A percentile compares a stretch with the other conserved stretches of the same genome.
phyloP scores from a whole-genome alignment of 257 asterid genomes.

The Hygrophila difformis region DNA sequence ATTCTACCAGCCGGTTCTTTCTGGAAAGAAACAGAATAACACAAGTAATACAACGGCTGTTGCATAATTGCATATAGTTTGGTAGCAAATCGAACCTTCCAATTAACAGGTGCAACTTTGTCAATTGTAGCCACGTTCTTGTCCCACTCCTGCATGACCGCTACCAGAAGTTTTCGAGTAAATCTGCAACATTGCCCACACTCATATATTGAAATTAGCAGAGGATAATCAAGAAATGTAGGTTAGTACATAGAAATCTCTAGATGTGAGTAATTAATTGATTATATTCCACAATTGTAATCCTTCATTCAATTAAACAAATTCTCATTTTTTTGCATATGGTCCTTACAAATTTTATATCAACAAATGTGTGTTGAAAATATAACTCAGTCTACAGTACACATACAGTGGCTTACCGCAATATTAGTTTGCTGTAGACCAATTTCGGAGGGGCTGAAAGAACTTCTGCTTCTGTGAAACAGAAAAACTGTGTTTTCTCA shows the following conservation, averaged over 20 bases:
- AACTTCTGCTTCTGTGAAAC: constrained; percentile 68
- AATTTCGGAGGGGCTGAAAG: constrained; percentile 93
- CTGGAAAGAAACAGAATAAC: constrained; percentile 27
- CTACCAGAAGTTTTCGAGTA: constrained; percentile 77
- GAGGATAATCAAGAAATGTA: too few relatives aligned
- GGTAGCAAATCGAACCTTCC: constrained; percentile 58
- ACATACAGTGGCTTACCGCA: constrained; percentile 46
- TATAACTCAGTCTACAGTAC: constrained; percentile 3
- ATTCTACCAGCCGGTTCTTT: constrained; percentile 77
- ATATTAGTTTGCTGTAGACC: constrained; percentile 89
- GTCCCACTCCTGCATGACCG: constrained; percentile 84
- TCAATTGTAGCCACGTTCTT: constrained; percentile 59
- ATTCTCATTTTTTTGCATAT: too few relatives aligned
- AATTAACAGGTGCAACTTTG: constrained; percentile 62
- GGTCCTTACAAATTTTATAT: background rate
- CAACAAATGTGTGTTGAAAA: constrained; percentile 1
- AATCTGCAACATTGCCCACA: constrained; percentile 41
- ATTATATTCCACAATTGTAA: too few relatives aligned
- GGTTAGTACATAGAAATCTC: too few relatives aligned
- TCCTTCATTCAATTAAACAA: too few relatives aligned
- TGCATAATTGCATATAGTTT: background rate
- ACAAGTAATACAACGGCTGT: background rate
- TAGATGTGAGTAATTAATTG: too few relatives aligned
- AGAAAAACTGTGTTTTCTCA: constrained; percentile 17
- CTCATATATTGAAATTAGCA: too few relatives aligned